These are phyloP conservation scores for Choanephora cucurbitarum DNA, from an alignment of 371 early-diverging fungal genomes.

Conservation along the genomic window DNA sequence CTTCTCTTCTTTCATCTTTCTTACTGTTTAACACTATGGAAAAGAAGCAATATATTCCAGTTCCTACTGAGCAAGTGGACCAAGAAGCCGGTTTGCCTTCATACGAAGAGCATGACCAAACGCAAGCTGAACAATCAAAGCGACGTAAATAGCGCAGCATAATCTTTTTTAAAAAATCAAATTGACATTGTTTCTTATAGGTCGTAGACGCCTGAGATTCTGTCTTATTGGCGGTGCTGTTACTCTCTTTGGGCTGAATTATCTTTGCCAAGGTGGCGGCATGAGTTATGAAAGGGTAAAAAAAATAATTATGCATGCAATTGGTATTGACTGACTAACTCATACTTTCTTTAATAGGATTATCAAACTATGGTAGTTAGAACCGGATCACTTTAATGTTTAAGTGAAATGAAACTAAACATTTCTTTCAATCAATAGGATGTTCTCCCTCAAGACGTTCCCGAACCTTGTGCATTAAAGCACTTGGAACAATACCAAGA, in stretches of 20 bases:
- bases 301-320: background rate
- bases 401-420: background rate
- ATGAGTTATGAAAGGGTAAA: background rate
- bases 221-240: conserved; percentile 27
- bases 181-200: background rate
- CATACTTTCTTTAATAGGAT: background rate
- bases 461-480: conserved; percentile 15
- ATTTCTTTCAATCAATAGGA: background rate
- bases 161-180: background rate
- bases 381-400: too few relatives aligned
- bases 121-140: conserved; percentile 4
- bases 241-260: conserved; percentile 20
- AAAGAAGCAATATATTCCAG: conserved; percentile 23
- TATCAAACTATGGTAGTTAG: background rate
- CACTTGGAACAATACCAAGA: conserved; percentile 17
- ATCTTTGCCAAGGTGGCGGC: conserved; percentile 5
- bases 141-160: background rate
- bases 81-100: conserved; percentile 12
- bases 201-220: conserved; percentile 13
- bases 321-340: background rate
- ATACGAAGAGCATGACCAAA: conserved; percentile 13
- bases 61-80: conserved; percentile 23
- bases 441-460: conserved; percentile 3
- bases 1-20: background rate
- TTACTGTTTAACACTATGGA: conserved; percentile 12